Percentiles rank a stretch among this genome's conserved stretches.
These are phyloP conservation scores for Ogataea pignaliae DNA, from an alignment of 805 yeast species.

Conservation along the genomic window DNA sequence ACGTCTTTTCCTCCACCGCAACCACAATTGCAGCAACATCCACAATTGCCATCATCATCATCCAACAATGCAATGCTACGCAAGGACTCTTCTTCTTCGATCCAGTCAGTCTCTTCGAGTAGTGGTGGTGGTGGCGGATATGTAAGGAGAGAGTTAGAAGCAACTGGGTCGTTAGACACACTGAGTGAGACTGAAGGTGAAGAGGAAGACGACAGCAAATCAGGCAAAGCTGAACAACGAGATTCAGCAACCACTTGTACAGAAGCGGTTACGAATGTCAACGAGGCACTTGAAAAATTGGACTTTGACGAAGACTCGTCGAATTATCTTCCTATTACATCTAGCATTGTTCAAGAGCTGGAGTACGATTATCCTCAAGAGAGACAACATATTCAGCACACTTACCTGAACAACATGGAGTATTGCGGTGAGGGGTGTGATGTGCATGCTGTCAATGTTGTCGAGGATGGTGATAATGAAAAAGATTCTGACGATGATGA, in stretches of 20 bases:
- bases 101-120: no score
- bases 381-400: neutral
- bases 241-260: neutral
- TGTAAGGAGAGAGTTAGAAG: no score
- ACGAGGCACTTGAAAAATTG: neutral
- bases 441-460: neutral
- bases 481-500: neutral
- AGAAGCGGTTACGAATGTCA: neutral
- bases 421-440: neutral
- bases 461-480: neutral
- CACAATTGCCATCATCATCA: no score
- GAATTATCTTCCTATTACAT: no score
- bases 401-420: neutral
- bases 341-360: no score
- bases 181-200: constrained; percentile 1
- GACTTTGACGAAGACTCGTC: no score
- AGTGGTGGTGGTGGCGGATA: no score
- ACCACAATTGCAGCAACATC: no score
- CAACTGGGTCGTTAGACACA: neutral
- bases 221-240: neutral
- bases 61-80: no score
- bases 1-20: no score
- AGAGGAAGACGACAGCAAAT: neutral
- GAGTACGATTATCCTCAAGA: neutral
- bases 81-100: no score